Evolutionary conservation across 2,329 filamentous ascomycete genomes (phyloP), one percentile per base, ranked within the genome.

Genomic region (Ophiostoma perfectum): DNA sequence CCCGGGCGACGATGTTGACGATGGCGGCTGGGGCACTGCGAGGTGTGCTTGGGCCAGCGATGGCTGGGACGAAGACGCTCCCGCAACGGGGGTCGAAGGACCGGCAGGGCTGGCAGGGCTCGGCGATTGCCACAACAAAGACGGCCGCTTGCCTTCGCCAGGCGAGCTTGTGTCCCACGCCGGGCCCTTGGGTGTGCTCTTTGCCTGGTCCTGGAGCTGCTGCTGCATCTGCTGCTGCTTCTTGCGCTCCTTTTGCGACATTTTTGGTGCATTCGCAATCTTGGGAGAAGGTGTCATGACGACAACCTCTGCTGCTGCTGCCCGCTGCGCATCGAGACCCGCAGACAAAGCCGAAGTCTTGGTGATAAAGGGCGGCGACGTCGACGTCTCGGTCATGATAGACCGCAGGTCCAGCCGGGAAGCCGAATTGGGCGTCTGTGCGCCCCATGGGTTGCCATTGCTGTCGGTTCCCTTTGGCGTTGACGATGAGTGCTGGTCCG

Each of bases 201-300:
- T 77, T 79, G 38, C 78, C 74, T 90, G 86, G 70, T 87, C 86
- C 71, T 92, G 86, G 52, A 73, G 72, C 42, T 38, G 80, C 77
- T 72, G 79, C 74, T 91, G 86, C 70, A 87, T 83, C 74, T 92
- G 89, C 73, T 92, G 86, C 72, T 93, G 86, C 75, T 86, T 91
- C 79, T 97, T 98, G 36, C 93, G 88, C 77, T 97, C 93, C 75
- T 95, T 96, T 74, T 98, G 95, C 0, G 93, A 97, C 72, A 96
- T 78, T 76, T 91, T 97, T 0, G 78, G 75, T 16, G 80, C 79
- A 0, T 8, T 64, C 0, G 80, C 74, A 52, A 74, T 67, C 72
- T 79, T 82, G 65, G 72, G 65, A 2, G 67, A 52, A 5, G 76
- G 69, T 18, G 82, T 79, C 67, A 78, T 44, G 2, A n/a, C 60